Base-by-base conservation (phyloP, 345 rosid species). In the Rubroshorea leprosula region DNA sequence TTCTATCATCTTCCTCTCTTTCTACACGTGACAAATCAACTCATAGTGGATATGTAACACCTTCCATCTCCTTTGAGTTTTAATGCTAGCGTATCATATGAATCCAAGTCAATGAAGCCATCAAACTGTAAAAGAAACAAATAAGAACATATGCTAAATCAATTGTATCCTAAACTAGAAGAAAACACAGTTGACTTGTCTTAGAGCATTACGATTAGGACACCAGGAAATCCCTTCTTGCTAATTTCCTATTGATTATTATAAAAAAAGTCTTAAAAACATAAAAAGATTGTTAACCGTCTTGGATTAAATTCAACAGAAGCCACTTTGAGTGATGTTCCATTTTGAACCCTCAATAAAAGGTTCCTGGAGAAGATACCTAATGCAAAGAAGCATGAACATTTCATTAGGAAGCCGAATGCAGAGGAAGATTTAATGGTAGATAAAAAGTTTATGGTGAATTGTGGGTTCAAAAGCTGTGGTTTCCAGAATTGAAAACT, bases 301-400 rank as follows among this genome's bases (percentile, higher is more conserved):
- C 82, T 80, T 92, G 52, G 96, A 86, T 57, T 86, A 81, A 93
- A 92, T 92, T 53, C 97, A 97, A 67, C 95, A 89, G 65, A 89
- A 89, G 58, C 98, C 95, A 59, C 98, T 62, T 43, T 91, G 77
- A 60, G 10, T 76, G 44, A 92, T 89, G 19, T 83, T 89, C 90
- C 89, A 84, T 58, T 76, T 78, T 17, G 97, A 67, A 31, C 73
- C 90, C 69, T 84, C 81, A 20, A 61, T 67, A 87, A 86, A 39
- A 92, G 86, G 47, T 72, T 81, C 51, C 98, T 97, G 23, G 95
- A 89, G 76, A 92, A 92, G 58, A 86, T 67, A 38, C 97, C 97
- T 86, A 57, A n/a, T n/a, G n/a, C n/a, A 0, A 16, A 55, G 18
- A 39, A 29, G 68, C 21, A 39, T 16, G 9, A 29, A 29, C 9